A percentile compares a stretch with the other conserved stretches of the same genome.
Conservation (phyloP, 2,329 filamentous ascomycete genomes). For the Aspergillus caelatus region DNA sequence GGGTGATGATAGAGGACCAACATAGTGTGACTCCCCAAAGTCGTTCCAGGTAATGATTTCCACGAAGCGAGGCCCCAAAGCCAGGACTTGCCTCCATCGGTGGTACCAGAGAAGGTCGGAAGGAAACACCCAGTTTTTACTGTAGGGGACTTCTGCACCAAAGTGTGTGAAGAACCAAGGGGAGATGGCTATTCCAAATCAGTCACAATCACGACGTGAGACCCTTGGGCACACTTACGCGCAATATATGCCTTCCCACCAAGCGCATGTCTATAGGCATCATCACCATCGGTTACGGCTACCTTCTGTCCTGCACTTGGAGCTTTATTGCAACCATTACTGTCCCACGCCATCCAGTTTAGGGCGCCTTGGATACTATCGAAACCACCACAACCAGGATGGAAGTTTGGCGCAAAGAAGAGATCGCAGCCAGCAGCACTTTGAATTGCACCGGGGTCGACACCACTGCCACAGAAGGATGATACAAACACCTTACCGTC, state of each 20-base stretch:
- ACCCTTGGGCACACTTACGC: conserved; percentile 31
- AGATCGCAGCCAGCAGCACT: conserved; percentile 47
- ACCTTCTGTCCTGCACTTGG: conserved; percentile 43
- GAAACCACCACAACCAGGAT: conserved; percentile 38
- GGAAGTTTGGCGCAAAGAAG: conserved; percentile 56
- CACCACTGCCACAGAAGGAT: conserved; percentile 54
- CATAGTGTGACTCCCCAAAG: conserved; percentile 60
- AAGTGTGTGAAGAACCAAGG: conserved; percentile 58
- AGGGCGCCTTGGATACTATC: conserved; percentile 25
- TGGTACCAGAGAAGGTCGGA: conserved; percentile 49
- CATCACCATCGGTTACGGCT: conserved; percentile 44
- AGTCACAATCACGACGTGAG: background rate
- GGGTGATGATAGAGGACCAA: conserved; percentile 49
- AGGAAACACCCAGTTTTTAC: conserved; percentile 57
- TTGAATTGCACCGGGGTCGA: conserved; percentile 48
- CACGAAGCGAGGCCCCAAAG: conserved; percentile 51
- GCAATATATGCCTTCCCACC: conserved; percentile 53
- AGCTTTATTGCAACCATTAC: conserved; percentile 51
- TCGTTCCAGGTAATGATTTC: conserved; percentile 55
- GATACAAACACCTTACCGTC: conserved; percentile 57
- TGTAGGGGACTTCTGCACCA: conserved; percentile 47
- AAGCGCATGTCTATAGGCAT: conserved; percentile 34
- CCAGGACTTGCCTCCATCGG: conserved; percentile 46
- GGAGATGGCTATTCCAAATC: conserved; percentile 35
- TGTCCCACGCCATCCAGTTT: conserved; percentile 49